phyloP scores from a whole-genome alignment of 2,329 filamentous ascomycete genomes.

The Paraphoma sp. region DNA sequence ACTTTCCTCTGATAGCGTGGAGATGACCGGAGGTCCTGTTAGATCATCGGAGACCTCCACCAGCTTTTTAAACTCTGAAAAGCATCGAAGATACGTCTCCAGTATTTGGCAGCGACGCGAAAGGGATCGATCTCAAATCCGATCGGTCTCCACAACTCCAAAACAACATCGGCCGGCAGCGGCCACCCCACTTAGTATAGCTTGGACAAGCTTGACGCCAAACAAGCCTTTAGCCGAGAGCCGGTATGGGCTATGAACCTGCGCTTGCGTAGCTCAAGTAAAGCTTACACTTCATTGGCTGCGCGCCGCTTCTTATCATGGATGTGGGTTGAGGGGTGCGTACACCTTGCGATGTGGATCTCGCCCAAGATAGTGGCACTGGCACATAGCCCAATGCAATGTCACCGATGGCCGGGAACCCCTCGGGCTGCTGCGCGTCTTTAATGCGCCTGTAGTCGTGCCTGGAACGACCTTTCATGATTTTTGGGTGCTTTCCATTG shows the following conservation, averaged over 20 bases:
- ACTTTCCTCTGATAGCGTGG: too few relatives aligned
- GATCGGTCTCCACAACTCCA: too few relatives aligned
- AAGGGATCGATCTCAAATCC: too few relatives aligned
- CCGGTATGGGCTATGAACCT: neutral
- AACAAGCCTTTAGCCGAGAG: slow-evolving; percentile 4
- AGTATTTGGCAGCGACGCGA: too few relatives aligned
- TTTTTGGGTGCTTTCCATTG: neutral
- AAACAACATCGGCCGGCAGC: neutral
- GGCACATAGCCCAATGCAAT: neutral
- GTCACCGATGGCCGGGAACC: neutral
- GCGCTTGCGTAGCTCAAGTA: neutral
- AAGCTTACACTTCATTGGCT: neutral
- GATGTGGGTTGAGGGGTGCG: neutral
- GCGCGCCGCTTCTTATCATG: neutral
- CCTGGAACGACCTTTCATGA: neutral
- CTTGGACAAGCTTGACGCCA: neutral
- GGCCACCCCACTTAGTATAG: neutral
- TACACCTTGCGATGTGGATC: neutral
- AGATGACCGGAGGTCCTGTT: too few relatives aligned
- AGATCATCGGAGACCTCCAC: too few relatives aligned
- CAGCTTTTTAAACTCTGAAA: too few relatives aligned
- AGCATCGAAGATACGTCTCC: too few relatives aligned
- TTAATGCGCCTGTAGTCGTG: neutral
- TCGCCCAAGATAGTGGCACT: slow-evolving; percentile 1
- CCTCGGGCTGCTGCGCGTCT: too few relatives aligned